These are phyloP conservation scores for Rubia tinctorum DNA, from an alignment of 305 asterid genomes.

Conservation along the genomic window DNA sequence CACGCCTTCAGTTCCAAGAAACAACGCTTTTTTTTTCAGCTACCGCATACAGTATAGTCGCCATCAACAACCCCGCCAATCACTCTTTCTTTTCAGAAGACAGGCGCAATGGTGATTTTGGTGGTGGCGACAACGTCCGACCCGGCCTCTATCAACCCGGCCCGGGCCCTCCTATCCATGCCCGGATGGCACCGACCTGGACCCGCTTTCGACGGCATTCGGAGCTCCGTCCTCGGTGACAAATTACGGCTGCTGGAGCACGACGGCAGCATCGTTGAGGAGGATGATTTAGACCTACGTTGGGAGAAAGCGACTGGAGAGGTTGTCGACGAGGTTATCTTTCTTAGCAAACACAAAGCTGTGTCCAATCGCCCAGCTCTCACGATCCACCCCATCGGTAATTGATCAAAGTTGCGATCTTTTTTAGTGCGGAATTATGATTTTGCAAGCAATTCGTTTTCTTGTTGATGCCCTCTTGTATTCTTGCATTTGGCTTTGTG, in stretches of 20 bases:
- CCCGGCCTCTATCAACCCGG: conserved; percentile 89
- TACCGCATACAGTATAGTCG: background rate
- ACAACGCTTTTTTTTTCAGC: background rate
- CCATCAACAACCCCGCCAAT: background rate
- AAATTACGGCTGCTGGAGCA: conserved; percentile 61
- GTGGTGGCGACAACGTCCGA: conserved; percentile 86
- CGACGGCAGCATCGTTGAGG: conserved; percentile 58
- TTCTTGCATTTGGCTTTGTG: background rate
- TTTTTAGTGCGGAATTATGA: background rate
- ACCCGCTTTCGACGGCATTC: conserved; percentile 50
- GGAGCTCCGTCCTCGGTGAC: conserved; percentile 57
- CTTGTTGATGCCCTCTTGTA: background rate
- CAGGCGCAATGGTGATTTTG: conserved; percentile 52
- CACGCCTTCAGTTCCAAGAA: too few species aligned
- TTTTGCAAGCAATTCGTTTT: too few species aligned
- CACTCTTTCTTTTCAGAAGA: background rate
- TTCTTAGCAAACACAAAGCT: conserved; percentile 79
- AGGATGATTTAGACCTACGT: conserved; percentile 73
- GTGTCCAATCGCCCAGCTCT: conserved; percentile 81
- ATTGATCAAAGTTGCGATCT: background rate
- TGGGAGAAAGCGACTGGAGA: conserved; percentile 84
- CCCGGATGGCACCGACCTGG: conserved; percentile 81
- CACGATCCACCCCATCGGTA: conserved; percentile 87
- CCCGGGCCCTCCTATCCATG: conserved; percentile 61
- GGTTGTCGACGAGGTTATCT: conserved; percentile 62